Evolutionary conservation across 306 rosid genomes (phyloP), one percentile per base, ranked within the genome.

Genomic region (Malus asiatica): DNA sequence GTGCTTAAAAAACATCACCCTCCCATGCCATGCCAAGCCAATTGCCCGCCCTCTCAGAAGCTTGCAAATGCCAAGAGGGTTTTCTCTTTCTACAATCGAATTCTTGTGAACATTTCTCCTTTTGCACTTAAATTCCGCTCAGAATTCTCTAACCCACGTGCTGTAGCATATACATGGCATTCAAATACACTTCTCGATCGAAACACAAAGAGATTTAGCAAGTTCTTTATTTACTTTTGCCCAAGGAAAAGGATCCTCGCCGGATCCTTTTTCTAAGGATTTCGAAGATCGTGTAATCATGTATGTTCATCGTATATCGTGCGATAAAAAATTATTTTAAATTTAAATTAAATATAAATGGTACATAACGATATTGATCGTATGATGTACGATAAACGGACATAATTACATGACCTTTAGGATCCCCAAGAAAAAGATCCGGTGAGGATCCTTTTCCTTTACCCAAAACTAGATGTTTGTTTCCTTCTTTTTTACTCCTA

Each of bases 41-140:
- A 62, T 62, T 62, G 38, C 66, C 11, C 35, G 2, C 66, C 66
- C 66, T 13, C 3, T 6, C 68, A 57, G 45, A 59, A 52, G 65
- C 14, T 25, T 30, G 45, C 78, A 33, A 22, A 32, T 4, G 71
- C 70, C 64, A 78, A 51, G 61, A 60, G 70, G 72, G 77, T 78
- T 71, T 82, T 74, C 88, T 73, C 71, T 77, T 66, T 70, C 80
- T 65, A 45, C 66, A 38, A 65, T 77, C 81, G 76, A 70, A 72
- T 58, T 72, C 84, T 80, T 77, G 83, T 80, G 87, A 84, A 27
- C 30, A 59, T 84, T 83, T 57, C 83, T 82, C 81, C 58, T 53
- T 79, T 75, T 23, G 77, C 87, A 82, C 83, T 79, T 77, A 71
- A 70, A 76, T 76, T 79, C 79, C 74, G 33, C 40, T 79, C 89